Evolutionary conservation across 805 yeast species (phyloP).

Genomic region (Ogataea dorogensis): DNA sequence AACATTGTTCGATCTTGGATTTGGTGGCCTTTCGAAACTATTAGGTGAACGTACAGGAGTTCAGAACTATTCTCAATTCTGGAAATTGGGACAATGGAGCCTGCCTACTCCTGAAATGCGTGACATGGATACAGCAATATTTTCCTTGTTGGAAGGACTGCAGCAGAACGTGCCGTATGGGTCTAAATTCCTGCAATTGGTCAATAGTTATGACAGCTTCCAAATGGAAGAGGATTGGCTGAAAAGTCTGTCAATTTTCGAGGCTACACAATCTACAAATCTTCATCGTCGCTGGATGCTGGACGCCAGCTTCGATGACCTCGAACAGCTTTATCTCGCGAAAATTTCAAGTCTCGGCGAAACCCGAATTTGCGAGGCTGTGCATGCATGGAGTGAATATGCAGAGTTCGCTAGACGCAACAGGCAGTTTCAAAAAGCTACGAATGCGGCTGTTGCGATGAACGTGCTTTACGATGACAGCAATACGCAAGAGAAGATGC

Average conservation of each 20-base stretch:
- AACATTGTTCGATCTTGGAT: constrained; percentile 47
- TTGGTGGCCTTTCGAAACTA: constrained; percentile 53
- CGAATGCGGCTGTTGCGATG: constrained; percentile 48
- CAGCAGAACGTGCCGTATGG: not conserved
- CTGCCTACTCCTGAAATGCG: constrained; percentile 47
- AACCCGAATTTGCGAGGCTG: constrained; percentile 1
- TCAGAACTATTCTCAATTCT: constrained; percentile 56
- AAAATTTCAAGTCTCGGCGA: constrained; percentile 1
- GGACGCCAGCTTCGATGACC: constrained; percentile 1
- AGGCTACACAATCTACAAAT: not conserved
- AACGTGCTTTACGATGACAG: constrained; percentile 35
- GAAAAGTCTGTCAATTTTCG: constrained; percentile 4
- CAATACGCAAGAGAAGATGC: constrained; percentile 14
- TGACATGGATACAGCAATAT: constrained; percentile 46
- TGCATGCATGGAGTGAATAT: constrained; percentile 41
- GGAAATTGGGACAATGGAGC: constrained; percentile 82
- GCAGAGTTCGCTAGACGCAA: constrained; percentile 40
- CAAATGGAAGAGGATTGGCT: constrained; percentile 2
- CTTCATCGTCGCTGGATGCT: constrained; percentile 2
- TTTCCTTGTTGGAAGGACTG: constrained; percentile 45
- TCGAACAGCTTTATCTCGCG: constrained; percentile 4
- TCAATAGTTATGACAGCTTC: not conserved
- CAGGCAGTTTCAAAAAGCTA: constrained; percentile 46
- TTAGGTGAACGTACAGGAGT: constrained; percentile 23
- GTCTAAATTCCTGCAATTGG: constrained; percentile 1